phyloP scores from a whole-genome alignment of 192 early-diverging fungal species.

The Backusella psychrophila region DNA sequence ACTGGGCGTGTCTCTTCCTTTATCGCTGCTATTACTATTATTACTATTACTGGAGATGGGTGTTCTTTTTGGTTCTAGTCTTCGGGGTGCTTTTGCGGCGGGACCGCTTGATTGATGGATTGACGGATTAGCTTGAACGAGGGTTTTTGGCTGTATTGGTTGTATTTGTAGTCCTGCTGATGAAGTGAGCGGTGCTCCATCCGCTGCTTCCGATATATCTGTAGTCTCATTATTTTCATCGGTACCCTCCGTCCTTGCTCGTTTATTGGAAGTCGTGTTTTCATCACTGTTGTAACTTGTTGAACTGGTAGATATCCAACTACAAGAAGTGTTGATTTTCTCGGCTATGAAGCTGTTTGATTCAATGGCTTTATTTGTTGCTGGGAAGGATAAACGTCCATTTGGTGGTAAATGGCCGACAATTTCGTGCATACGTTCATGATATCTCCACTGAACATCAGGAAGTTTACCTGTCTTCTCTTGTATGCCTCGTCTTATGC shows the following conservation, averaged over 20 bases:
- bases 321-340: not conserved
- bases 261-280: not conserved
- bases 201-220: not conserved
- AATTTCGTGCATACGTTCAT: constrained; percentile 2
- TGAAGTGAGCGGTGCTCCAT: not conserved
- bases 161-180: not conserved
- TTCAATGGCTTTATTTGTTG: not conserved
- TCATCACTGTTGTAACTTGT: not conserved
- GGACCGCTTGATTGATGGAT: not conserved
- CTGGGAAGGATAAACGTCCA: not conserved
- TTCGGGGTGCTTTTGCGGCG: not conserved
- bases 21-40: not conserved
- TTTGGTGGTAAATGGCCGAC: not conserved
- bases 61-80: not conserved
- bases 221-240: not conserved
- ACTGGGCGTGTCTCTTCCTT: not conserved
- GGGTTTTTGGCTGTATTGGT: not conserved
- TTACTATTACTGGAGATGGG: not conserved
- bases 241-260: not conserved
- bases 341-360: not conserved
- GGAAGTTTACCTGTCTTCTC: not conserved
- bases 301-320: not conserved
- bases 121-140: not conserved
- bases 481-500: not conserved
- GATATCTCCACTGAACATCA: not conserved